Evolutionary conservation across 257 asterid genomes (phyloP), one percentile per base, ranked within the genome.

Genomic region (Scutellaria minor): DNA sequence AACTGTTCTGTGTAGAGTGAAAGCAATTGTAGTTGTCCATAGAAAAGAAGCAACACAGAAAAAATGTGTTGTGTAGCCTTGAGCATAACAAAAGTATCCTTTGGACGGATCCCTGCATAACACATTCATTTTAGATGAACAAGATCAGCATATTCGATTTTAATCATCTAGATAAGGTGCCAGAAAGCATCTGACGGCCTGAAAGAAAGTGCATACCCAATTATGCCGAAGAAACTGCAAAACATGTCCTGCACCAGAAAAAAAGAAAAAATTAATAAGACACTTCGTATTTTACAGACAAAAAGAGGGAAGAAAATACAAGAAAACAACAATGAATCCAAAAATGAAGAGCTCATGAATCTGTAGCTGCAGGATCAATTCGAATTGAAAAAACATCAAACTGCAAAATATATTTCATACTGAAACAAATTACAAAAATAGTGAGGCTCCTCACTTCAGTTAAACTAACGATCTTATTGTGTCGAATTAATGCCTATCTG

Each of bases 21-120:
- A 92, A 67, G 99, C 99, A 69, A 95, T 95, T 60, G 96, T 88
- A 14, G 98, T 92, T 39, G 99, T 92, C 99, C 99, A 95, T 31
- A 95, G 77, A 77, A 95, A 92, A 57, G 99, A 95, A 24, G 99
- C 99, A 53, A 95, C 97, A 68, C 98, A 92, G 84, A 95, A 95
- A 83, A 95, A 95, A 84, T 95, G 98, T 62, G 99, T 95, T 6
- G 94, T 83, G 80, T 95, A 95, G 72, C 98, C 98, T 87, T 95
- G 99, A 79, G 91, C 96, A 80, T 88, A 88, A 80, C 98, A 95
- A 78, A 95, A 91, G 85, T 86, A 90, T 56, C 96, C 97, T 84
- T 85, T 88, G 48, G 98, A 90, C 54, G 98, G 99, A 87, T 92
- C 99, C 89, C 99, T 92, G 89, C 83, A 64, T 51, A 60, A 58